phyloP scores from a whole-genome alignment of 352 stramenopile genomes.

The Salisapilia sapeloensis region DNA sequence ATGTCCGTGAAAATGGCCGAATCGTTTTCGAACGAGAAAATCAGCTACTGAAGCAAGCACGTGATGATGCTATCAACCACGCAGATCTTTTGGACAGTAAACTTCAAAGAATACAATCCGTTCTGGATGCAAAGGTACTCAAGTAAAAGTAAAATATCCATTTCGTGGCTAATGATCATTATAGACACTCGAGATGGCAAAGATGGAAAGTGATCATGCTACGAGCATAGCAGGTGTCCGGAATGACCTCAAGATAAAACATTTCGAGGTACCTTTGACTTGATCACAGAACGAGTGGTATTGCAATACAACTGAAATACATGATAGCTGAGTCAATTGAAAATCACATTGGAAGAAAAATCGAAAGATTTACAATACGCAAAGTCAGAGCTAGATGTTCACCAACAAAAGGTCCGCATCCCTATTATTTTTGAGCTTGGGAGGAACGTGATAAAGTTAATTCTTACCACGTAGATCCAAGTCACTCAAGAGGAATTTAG shows the following conservation, averaged over 20 bases:
- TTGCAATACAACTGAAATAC: no score
- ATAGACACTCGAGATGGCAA: conserved; percentile 17
- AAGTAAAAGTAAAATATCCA: not conserved
- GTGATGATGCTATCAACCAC: conserved; percentile 40
- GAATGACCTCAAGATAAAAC: conserved; percentile 65
- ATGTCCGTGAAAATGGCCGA: conserved; percentile 37
- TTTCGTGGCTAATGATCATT: not conserved
- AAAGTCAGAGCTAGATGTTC: conserved; percentile 38
- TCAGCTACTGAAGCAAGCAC: conserved; percentile 37
- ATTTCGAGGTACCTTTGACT: conserved; percentile 33
- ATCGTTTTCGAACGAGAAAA: conserved; percentile 63
- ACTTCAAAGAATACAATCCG: conserved; percentile 21
- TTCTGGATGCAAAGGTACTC: conserved; percentile 32
- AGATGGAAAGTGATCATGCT: conserved; percentile 29
- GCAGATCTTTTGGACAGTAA: conserved; percentile 28
- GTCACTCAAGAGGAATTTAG: conserved; percentile 55
- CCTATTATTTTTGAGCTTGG: not conserved
- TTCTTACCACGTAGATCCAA: no score
- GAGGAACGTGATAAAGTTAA: not conserved
- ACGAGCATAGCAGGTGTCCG: conserved; percentile 21
- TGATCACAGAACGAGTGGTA: no score
- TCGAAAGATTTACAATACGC: conserved; percentile 11
- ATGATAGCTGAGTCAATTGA: conserved; percentile 35
- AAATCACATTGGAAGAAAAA: conserved; percentile 41
- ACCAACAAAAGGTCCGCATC: conserved; percentile 41